Base-by-base conservation (phyloP, 139 green algal species). In the Microglena sp. region DNA sequence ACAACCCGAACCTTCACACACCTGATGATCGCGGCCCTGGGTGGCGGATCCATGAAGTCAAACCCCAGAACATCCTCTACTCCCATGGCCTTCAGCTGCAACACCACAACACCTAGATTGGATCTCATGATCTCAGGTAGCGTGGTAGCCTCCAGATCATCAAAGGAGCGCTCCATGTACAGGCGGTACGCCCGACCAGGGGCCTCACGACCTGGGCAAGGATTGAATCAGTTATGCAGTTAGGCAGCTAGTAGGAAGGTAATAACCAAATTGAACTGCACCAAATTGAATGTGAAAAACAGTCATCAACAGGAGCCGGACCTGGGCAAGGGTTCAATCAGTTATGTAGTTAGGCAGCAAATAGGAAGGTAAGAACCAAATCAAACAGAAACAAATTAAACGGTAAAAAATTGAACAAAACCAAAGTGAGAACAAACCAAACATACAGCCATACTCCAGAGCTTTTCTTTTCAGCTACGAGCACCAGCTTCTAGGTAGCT, bases 141-240 rank as follows among this genome's bases (percentile, higher is more conserved):
- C 2, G 88, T 93, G 50, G 78, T 77, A 24, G 72, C 11, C 1
- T 67, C 35, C 71, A 95, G 77, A 33, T 46, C 30, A 1, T 46
- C 5, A 62, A 93, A 95, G n/a, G 80, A 66, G 0, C 63, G 60
- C 71, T 96, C 92, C 0, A 88, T 95, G 84, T 90, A 98, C 57
- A 98, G 78, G 15, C 93, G 84, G 73, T 88, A 97, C 3, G 85
- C 87, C 60, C 90, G 90, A 40, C 92, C 91, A n/a, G 86, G 82
- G 0, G 68, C 86, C 70, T 96, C 88, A 2, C 89, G 74, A 15
- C 88, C 88, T 83, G 73, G 1, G n/a, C 5, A 24, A n/a, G n/a
- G n/a, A n/a, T n/a, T n/a, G n/a, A n/a, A n/a, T n/a, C n/a, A 26
- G 40, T 11, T 50, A 50, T 11, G 40, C 40, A 50, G 40, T 50